Base-by-base conservation (phyloP, 83 land plant species). In the Picea abies region DNA sequence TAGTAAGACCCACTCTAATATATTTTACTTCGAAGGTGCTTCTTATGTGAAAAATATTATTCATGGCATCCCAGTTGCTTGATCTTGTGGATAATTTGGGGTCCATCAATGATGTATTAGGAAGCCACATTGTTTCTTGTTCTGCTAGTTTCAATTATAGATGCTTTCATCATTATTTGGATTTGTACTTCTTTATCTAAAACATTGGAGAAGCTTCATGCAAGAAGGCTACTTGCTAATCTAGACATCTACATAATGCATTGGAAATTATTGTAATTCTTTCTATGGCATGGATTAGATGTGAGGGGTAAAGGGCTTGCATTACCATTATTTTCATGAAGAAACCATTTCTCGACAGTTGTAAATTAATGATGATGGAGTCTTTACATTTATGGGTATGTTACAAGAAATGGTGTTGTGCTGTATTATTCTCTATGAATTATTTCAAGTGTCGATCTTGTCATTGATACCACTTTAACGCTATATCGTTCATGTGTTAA, bases 1-100 rank as follows among this genome's bases (percentile, higher is more conserved):
- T 94, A 81, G 96, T 92, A 6, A 92, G 96, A 76, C 94, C 96
- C n/a, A 94, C 96, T 11, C 79, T 94, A 8, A 93, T 94, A 76
- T 95, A 94, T 20, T 83, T 94, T 17, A 94, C 96, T 14, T 90
- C 94, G 4, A 94, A 94, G 86, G 96, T 94, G 39, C 12, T 89
- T 22, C 79, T 90, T 85, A 91, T 94, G 44, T 94, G 91, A 41
- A 83, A 56, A 16, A 89, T 91, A 35, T 92, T 88, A 67, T 92
- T 94, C 61, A 19, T 89, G 44, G 96, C 93, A 61, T 92, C 91
- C 66, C 91, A 90, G 85, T 84, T 89, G 10, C 88, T 92, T 73
- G 94, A 94, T 37, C 52, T 94, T 85, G 87, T 92, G 17, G 95
- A 94, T 82, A 86, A 94, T 89, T 93, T 90, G 52, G 96, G 96